Percentiles rank a stretch among this genome's conserved stretches.
phyloP scores from a whole-genome alignment of 805 yeast species.

The Sugiyamaella marilandica region DNA sequence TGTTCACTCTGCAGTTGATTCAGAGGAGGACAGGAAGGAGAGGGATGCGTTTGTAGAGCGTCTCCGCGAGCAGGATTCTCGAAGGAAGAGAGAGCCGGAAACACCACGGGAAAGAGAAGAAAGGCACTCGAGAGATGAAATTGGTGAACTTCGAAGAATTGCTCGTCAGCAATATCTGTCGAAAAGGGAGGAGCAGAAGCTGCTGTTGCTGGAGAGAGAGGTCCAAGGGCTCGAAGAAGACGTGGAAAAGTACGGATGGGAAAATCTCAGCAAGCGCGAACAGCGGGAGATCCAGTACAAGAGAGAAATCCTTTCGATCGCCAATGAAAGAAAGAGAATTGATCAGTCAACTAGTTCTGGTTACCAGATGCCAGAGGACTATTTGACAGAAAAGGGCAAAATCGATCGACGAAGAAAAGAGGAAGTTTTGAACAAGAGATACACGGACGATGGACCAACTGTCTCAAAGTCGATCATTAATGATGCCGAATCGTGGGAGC shows the following conservation, averaged over 20 bases:
- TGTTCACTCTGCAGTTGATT: background rate
- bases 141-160: constrained; percentile 37
- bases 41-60: constrained; percentile 32
- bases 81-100: constrained; percentile 6
- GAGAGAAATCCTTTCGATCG: constrained; percentile 44
- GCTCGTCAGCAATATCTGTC: constrained; percentile 48
- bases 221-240: constrained; percentile 47
- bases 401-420: constrained; percentile 53
- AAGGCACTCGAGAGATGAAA: constrained; percentile 7
- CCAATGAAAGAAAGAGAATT: constrained; percentile 38
- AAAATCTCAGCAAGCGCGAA: constrained; percentile 44
- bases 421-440: constrained; percentile 42
- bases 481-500: constrained; percentile 46
- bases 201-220: constrained; percentile 42
- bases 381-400: constrained; percentile 47
- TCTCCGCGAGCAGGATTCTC: constrained; percentile 20
- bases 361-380: constrained; percentile 56
- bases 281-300: constrained; percentile 49
- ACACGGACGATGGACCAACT: constrained; percentile 16
- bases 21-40: constrained; percentile 33
- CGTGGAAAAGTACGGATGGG: constrained; percentile 51
- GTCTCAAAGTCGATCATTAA: constrained; percentile 13
- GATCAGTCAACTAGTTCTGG: constrained; percentile 34
- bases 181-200: constrained; percentile 45
- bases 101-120: constrained; percentile 4